Percentiles rank a stretch among this genome's conserved stretches.
phyloP scores from a whole-genome alignment of 2,329 filamentous ascomycete species.

The Moelleriella libera region DNA sequence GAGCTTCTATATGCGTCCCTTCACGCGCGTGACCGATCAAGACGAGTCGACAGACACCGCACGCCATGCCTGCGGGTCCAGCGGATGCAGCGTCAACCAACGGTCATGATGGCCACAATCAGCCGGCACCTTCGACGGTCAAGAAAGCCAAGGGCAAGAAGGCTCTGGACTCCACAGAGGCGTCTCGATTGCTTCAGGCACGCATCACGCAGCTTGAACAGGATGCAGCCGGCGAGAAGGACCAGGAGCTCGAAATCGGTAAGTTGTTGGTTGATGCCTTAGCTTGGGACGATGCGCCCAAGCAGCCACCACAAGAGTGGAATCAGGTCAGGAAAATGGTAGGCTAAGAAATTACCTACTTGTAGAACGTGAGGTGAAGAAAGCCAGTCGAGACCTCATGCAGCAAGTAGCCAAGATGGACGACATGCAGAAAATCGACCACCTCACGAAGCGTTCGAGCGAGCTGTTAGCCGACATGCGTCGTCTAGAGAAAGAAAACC shows the following conservation, averaged over 20 bases:
- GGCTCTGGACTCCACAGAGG: conserved; percentile 70
- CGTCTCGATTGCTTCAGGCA: conserved; percentile 79
- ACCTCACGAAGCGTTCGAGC: conserved; percentile 79
- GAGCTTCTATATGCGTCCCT: conserved; percentile 6
- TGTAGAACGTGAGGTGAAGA: conserved; percentile 81
- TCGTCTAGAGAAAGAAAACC: conserved; percentile 80
- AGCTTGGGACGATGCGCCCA: not conserved
- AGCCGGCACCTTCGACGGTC: conserved; percentile 27
- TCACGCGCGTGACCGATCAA: conserved; percentile 2
- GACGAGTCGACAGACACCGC: conserved; percentile 7
- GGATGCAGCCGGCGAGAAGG: conserved; percentile 85
- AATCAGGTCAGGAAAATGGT: too few species aligned
- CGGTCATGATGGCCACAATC: conserved; percentile 24
- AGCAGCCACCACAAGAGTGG: conserved; percentile 1
- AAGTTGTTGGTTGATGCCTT: not conserved
- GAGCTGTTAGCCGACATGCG: conserved; percentile 93
- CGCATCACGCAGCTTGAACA: conserved; percentile 93
- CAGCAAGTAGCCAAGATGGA: conserved; percentile 85
- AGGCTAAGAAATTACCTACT: too few species aligned
- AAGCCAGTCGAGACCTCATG: conserved; percentile 80
- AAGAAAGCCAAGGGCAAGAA: conserved; percentile 85
- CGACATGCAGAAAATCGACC: conserved; percentile 80
- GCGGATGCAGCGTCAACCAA: conserved; percentile 26
- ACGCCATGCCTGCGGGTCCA: conserved; percentile 25
- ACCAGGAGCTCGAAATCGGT: conserved; percentile 94